Evolutionary conservation across 2,329 filamentous ascomycete genomes (phyloP).

Genomic region (Fusarium metavorans): DNA sequence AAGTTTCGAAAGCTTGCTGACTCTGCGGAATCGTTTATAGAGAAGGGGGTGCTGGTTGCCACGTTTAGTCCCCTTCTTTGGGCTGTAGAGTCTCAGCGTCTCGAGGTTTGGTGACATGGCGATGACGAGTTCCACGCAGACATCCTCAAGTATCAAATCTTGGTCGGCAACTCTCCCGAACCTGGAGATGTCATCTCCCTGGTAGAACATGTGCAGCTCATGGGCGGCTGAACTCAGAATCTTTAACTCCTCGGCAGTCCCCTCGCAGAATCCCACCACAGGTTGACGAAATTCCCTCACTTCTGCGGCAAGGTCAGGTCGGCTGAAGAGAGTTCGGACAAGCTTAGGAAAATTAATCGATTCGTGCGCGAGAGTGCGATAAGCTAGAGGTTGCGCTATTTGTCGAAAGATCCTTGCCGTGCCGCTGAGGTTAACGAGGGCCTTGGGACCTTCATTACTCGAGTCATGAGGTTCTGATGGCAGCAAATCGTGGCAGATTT

Average conservation of each 20-base stretch:
- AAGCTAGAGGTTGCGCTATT: conserved; percentile 5
- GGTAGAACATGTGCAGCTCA: neutral
- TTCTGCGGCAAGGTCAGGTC: neutral
- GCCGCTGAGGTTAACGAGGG: neutral
- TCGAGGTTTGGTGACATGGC: neutral
- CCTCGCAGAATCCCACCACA: neutral
- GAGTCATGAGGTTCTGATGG: neutral
- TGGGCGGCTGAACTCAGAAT: neutral
- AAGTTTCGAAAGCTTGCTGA: neutral
- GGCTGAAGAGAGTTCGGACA: neutral
- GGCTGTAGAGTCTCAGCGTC: neutral
- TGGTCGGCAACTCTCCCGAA: neutral
- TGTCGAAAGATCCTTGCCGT: neutral
- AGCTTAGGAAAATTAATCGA: neutral
- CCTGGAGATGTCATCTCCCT: neutral
- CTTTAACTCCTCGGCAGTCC: neutral
- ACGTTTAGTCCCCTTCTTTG: neutral
- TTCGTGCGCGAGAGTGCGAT: neutral
- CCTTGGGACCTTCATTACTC: neutral
- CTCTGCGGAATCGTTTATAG: neutral
- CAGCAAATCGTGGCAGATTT: neutral
- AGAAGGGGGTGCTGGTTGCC: neutral
- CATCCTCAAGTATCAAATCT: neutral
- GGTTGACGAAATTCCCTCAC: neutral
- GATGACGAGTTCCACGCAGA: conserved; percentile 6